Evolutionary conservation across 768 basidiomycete species (phyloP), one percentile per base, ranked within the genome.

Genomic region (Amanita exitialis): DNA sequence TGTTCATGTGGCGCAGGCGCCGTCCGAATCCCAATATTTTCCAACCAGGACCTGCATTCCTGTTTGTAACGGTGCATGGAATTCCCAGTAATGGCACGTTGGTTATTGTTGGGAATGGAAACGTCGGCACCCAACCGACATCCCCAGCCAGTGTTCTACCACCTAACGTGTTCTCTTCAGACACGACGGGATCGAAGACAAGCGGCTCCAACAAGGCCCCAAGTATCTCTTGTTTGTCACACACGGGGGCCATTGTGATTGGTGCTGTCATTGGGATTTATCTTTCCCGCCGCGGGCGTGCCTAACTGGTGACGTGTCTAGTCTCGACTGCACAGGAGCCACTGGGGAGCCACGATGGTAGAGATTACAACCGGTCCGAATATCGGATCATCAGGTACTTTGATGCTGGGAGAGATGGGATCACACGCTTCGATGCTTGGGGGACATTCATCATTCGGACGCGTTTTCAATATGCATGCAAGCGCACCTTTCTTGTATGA

Each of bases 11-110:
- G 68, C 85, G 1, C 93, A 94, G 63, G 74, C 80, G 6, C 90
- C 90, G 0, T n/a, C 86, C 90, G 0, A 91, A 88, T 66, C 71
- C 93, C 9, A 85, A 88, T 62, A 57, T 96, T 58, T 78, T 96
- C 71, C 83, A 86, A 58, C 94, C 95, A 3, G 94, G 94, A 3
- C 93, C 94, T 6, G 86, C 78, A 0, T 70, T 93, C 55, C 54
- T 94, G 53, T 96, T 80, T 60, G 86, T 94, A 53, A 84, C 80
- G 30, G 77, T 97, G 54, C 74, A 84, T 55, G 92, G 90, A 32
- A 78, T 96, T 10, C 94, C 93, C 2, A 84, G 82, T 47, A 83
- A 82, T 53, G 93, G 86, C 2, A 77, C 79, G 9, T 77, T 75
- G 64, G 75, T 94, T 48, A 87, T 80, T 52, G 73, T 92, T 20